Base-by-base conservation (phyloP, 345 rosid genomes). In the Hibiscus syriacus region DNA sequence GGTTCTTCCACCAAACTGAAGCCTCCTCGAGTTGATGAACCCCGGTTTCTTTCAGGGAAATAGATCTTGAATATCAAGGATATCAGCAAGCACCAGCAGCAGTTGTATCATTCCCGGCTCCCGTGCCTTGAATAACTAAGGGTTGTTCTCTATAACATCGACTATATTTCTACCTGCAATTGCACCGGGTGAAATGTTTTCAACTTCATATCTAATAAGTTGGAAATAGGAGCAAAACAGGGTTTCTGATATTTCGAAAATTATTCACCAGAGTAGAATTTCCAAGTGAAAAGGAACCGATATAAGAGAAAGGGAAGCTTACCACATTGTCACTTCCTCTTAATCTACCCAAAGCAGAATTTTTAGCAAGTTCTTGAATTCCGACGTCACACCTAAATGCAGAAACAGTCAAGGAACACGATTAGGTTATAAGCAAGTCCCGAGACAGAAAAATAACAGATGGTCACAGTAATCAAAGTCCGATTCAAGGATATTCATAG, bases 241-340 rank as follows among this genome's bases (percentile, higher is more conserved):
- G 45, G 14, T 39, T 61, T 61, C n/a, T 34, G 8, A 41, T 22
- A 41, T 39, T 25, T 41, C 4, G 22, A 26, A 63, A 7, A 32
- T 19, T 19, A 66, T 19, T 19, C 4, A 50, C 46, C 41, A 29
- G 11, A 14, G 36, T 6, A 11, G 43, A 74, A 14, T 45, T n/a
- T 29, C 41, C 2, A 71, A 36, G 32, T 14, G 20, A n/a, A 14
- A 38, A 41, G n/a, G n/a, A 19, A 19, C 14, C 13, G 3, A 17
- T 1, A 49, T 32, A 26, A 22, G 14, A 58, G 7, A 25, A 72
- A 59, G 6, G 57, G n/a, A 17, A 64, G 50, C 84, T 76, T 81
- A 90, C 98, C 81, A 88, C 87, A 46, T 93, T 93, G n/a, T n/a
- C n/a, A n/a, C n/a, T 90, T 78, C 98, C 98, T 74, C 86, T 81